phyloP scores from a whole-genome alignment of 768 basidiomycete species.

The Boletus coccyginus region DNA sequence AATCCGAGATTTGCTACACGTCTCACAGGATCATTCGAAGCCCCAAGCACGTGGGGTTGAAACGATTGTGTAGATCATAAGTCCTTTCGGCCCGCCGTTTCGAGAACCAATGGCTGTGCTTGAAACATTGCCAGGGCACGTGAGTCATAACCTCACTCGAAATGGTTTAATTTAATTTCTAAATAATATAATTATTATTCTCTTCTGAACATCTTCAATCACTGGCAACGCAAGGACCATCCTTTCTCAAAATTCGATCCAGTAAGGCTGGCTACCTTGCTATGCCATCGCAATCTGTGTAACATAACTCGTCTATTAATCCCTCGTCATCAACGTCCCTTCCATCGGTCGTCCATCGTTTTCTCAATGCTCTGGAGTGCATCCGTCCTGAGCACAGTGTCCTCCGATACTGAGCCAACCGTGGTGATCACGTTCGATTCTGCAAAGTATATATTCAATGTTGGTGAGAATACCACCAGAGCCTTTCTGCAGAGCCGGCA shows the following conservation, averaged over 20 bases:
- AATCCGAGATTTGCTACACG: no score
- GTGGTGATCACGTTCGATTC: conserved; percentile 72
- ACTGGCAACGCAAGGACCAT: not conserved
- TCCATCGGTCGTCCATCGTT: conserved; percentile 14
- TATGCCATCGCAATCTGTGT: conserved; percentile 25
- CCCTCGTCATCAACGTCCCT: conserved; percentile 8
- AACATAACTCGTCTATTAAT: conserved; percentile 17
- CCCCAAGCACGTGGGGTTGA: no score
- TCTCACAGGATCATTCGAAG: no score
- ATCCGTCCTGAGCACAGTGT: conserved; percentile 52
- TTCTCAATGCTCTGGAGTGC: conserved; percentile 59
- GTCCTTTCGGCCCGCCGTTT: no score
- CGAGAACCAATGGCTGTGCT: no score
- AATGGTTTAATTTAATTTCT: not conserved
- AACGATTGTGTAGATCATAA: no score
- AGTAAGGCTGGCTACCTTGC: conserved; percentile 25
- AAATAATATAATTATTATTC: not conserved
- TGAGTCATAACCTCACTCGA: not conserved
- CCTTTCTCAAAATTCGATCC: not conserved
- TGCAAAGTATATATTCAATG: conserved; percentile 87
- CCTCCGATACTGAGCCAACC: conserved; percentile 80
- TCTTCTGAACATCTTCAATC: not conserved
- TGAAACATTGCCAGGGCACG: no score
- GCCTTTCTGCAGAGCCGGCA: conserved; percentile 65
- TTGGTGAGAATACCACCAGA: conserved; percentile 76